A percentile compares a stretch with the other conserved stretches of the same genome.
Evolutionary conservation across 1,284 basidiomycete genomes (phyloP).

Genomic region (Inonotus hispidus): DNA sequence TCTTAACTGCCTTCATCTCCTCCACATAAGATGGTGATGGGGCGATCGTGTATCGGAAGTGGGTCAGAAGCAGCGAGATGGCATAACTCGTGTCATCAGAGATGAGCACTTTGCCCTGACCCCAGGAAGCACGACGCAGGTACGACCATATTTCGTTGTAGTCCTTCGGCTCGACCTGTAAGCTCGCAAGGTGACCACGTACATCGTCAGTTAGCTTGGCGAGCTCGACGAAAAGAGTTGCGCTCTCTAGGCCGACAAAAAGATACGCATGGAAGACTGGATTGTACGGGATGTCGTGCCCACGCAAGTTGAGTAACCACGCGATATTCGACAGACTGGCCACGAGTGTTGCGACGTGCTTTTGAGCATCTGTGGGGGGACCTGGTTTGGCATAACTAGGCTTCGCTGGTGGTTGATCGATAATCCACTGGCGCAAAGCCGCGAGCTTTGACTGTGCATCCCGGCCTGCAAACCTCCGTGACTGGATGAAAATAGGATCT

Average conservation of each 20-base stretch:
- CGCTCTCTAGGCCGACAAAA: constrained; percentile 55
- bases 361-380: constrained; percentile 55
- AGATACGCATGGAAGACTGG: constrained; percentile 86
- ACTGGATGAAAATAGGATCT: constrained; percentile 71
- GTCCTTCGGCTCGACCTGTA: constrained; percentile 54
- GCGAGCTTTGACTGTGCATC: constrained; percentile 55
- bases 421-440: constrained; percentile 59
- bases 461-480: constrained; percentile 35
- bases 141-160: constrained; percentile 85
- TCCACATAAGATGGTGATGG: constrained; percentile 57
- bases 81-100: constrained; percentile 70
- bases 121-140: constrained; percentile 67
- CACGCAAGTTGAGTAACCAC: constrained; percentile 80
- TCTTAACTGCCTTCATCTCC: constrained; percentile 85
- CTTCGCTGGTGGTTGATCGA: constrained; percentile 49
- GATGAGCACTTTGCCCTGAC: constrained; percentile 71
- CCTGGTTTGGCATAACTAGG: constrained; percentile 53
- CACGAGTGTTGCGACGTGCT: constrained; percentile 60
- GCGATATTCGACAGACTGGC: constrained; percentile 61
- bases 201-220: constrained; percentile 54
- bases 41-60: constrained; percentile 66
- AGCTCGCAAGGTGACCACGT: constrained; percentile 49
- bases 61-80: constrained; percentile 74
- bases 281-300: constrained; percentile 81
- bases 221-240: constrained; percentile 66